Base-by-base conservation (phyloP, 192 early-diverging fungal genomes). In the Radiomyces spectabilis region DNA sequence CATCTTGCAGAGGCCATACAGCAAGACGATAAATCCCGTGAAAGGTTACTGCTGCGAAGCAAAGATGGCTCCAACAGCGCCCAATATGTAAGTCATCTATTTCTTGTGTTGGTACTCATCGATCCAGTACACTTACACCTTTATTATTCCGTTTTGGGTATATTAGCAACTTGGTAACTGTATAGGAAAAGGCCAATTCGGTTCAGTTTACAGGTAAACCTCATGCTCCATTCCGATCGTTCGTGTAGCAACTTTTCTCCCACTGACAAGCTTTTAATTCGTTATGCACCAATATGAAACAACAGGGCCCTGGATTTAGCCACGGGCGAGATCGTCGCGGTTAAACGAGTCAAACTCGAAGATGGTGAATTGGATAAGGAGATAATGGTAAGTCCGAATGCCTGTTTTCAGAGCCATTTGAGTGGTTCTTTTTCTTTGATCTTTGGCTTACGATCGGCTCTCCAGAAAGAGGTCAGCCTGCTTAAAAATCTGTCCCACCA, bases 111-210 rank as follows among this genome's bases (percentile, higher is more conserved):
- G 1, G 13, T 13, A 18, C 0, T n/a, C 30, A 2, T 19, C 37
- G 13, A 19, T 4, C 18, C 6, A 27, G 5, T 43, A 12, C 15
- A 2, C 27, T 55, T 18, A 63, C 41, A 30, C 49, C 41, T 12
- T 50, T 70, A 42, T 51, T 64, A 66, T 61, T 47, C 30, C 30
- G 24, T 48, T 30, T 48, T 48, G 10, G 12, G n/a, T n/a, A n/a
- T n/a, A 21, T 15, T 74, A 86, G 69, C 85, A 87, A 67, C 65
- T 94, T 7, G 92, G 91, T 15, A 86, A 85, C 58, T 85, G 86
- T 42, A 94, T 94, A 46, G 92, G 92, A 2, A 78, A 80, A 32
- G 92, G 92, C 15, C 89, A 94, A 46, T 94, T 92, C 71, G 92
- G 89, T 6, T 72, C 89, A 0, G 92, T 94, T 16, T 91, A 92